Percentiles rank a stretch among this genome's conserved stretches.
Evolutionary conservation across 2,329 filamentous ascomycete genomes (phyloP).

Genomic region (Rhytidhysteron rufulum): DNA sequence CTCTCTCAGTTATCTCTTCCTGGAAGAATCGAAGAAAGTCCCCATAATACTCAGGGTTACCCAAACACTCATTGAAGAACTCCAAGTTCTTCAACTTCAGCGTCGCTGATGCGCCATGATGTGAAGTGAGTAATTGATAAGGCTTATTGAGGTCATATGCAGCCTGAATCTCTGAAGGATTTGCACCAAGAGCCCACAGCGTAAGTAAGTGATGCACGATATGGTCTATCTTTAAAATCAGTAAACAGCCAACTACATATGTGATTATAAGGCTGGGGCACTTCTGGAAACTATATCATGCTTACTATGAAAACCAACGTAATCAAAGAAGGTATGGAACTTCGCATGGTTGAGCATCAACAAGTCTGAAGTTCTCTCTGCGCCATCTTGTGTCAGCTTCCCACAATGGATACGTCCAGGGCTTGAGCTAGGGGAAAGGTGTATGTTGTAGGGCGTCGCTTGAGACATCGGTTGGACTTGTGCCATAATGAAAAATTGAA

Average conservation of each 20-base stretch:
- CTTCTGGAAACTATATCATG: too few relatives aligned
- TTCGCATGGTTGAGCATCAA: conserved; percentile 11
- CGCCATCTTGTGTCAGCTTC: conserved; percentile 6
- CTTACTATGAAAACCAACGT: conserved; percentile 10
- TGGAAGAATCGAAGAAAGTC: conserved; percentile 20
- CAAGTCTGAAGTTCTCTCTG: conserved; percentile 8
- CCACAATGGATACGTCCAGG: conserved; percentile 7
- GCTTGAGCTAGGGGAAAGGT: too few relatives aligned
- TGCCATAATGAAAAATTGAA: too few relatives aligned
- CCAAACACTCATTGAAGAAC: conserved; percentile 11
- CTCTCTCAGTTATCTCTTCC: conserved; percentile 13
- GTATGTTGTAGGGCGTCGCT: too few relatives aligned
- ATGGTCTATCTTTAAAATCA: conserved; percentile 15
- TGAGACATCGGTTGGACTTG: too few relatives aligned
- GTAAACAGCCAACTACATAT: not conserved
- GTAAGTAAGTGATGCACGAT: conserved; percentile 23
- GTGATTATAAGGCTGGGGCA: not conserved
- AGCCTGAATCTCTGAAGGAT: conserved; percentile 11
- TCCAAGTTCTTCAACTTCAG: conserved; percentile 8
- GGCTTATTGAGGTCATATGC: conserved; percentile 15
- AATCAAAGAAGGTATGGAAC: conserved; percentile 10
- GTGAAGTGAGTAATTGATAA: conserved; percentile 15
- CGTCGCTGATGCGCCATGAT: not conserved
- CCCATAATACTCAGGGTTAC: conserved; percentile 6
- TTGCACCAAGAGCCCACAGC: conserved; percentile 17